Conservation (phyloP, 2,329 filamentous ascomycete genomes). For the Sphaerulina vaccinii region DNA sequence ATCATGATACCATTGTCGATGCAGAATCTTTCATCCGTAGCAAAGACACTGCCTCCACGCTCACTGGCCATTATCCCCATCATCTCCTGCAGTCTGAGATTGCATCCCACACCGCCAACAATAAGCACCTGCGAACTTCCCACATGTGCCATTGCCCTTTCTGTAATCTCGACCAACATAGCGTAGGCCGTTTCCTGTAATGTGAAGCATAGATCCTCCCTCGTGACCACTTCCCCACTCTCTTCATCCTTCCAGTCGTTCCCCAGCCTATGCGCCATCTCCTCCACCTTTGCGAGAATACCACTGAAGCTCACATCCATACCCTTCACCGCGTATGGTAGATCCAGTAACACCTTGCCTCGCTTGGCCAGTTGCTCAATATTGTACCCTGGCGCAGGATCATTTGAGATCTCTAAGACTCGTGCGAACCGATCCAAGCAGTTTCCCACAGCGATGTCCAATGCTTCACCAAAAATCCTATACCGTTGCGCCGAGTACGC, state of each 20-base stretch:
- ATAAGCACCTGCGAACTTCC: conserved; percentile 87
- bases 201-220: conserved; percentile 86
- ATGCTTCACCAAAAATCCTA: conserved; percentile 94
- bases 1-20: conserved; percentile 99
- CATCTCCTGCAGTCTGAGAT: conserved; percentile 93
- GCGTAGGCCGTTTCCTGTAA: conserved; percentile 94
- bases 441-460: conserved; percentile 97
- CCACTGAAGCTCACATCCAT: conserved; percentile 98
- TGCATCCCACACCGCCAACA: conserved; percentile 93
- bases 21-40: conserved; percentile 95
- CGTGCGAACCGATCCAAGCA: conserved; percentile 94
- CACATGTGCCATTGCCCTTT: conserved; percentile 97
- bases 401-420: conserved; percentile 86
- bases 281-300: conserved; percentile 80
- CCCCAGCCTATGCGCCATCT: conserved; percentile 69
- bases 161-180: conserved; percentile 98
- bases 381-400: conserved; percentile 95
- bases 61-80: conserved; percentile 95
- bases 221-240: conserved; percentile 64
- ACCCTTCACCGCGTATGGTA: conserved; percentile 95
- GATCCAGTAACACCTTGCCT: conserved; percentile 69
- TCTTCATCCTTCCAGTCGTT: conserved; percentile 41
- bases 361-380: conserved; percentile 90
- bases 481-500: conserved; percentile 93
- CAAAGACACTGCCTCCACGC: conserved; percentile 84